A percentile compares a stretch with the other conserved stretches of the same genome.
These are phyloP conservation scores for Syzygium syzygioides DNA, from an alignment of 441 rosid genomes.

Conservation along the genomic window DNA sequence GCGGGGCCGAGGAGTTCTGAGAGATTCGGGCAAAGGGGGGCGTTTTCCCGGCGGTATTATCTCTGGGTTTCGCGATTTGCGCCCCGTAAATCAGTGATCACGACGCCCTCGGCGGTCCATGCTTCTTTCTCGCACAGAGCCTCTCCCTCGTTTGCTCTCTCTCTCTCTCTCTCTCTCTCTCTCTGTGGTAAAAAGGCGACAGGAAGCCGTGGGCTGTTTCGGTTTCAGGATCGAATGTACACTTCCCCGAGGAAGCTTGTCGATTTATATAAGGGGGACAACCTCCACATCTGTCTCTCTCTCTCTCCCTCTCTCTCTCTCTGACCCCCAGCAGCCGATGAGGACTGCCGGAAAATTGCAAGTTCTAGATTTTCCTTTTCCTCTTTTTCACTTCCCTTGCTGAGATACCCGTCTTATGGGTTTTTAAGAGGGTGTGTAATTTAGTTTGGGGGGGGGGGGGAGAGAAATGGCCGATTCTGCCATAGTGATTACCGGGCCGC, in stretches of 20 bases:
- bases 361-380: neutral
- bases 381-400: neutral
- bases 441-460: too few relatives aligned
- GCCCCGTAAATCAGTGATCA: neutral
- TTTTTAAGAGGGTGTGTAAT: too few relatives aligned
- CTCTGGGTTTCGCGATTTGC: neutral
- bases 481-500: too few relatives aligned
- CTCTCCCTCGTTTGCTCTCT: neutral
- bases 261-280: neutral
- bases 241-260: neutral
- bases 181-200: neutral
- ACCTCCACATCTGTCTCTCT: neutral
- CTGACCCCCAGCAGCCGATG: neutral
- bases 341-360: neutral
- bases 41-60: neutral
- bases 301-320: neutral
- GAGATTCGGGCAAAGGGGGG: neutral
- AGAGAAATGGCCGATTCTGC: too few relatives aligned
- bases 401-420: too few relatives aligned
- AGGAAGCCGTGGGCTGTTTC: neutral
- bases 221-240: neutral
- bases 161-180: neutral
- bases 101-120: neutral
- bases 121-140: neutral
- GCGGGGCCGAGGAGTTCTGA: neutral